Percentiles rank a stretch among this genome's conserved stretches.
Evolutionary conservation across 148 eudicot species (phyloP).

Genomic region (Nepenthes gracilis): DNA sequence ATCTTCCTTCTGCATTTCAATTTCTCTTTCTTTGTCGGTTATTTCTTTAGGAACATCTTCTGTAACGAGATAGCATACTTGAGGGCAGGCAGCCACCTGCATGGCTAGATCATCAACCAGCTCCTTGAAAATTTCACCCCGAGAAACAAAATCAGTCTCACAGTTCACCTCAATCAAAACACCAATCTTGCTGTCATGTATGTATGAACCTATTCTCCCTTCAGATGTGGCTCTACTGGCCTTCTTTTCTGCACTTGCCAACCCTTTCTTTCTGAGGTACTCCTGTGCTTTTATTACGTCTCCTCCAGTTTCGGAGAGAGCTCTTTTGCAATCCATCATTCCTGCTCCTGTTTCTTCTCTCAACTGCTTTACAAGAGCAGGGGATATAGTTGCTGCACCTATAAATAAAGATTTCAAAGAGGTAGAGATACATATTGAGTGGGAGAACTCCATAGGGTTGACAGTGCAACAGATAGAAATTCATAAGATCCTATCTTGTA

Average conservation of each 20-base stretch:
- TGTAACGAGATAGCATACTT: constrained; percentile 54
- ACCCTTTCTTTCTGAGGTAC: constrained; percentile 87
- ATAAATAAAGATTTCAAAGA: background rate
- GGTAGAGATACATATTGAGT: background rate
- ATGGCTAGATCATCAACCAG: constrained; percentile 89
- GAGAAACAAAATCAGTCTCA: constrained; percentile 92
- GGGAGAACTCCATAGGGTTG: background rate
- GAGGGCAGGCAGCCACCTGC: constrained; percentile 99
- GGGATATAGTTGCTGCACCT: constrained; percentile 51
- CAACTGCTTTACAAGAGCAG: constrained; percentile 88
- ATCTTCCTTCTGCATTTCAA: constrained; percentile 95
- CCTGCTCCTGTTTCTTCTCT: constrained; percentile 94
- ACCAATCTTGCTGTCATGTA: constrained; percentile 86
- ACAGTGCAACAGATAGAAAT: too few relatives aligned
- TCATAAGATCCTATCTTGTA: too few relatives aligned
- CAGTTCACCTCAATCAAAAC: constrained; percentile 87
- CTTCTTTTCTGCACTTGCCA: constrained; percentile 93
- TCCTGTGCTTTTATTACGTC: constrained; percentile 76
- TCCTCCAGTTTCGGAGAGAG: constrained; percentile 76
- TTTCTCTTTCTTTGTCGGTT: constrained; percentile 65
- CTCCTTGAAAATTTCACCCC: constrained; percentile 84
- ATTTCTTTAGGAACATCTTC: constrained; percentile 79
- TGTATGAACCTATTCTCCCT: constrained; percentile 90
- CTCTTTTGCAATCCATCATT: constrained; percentile 99
- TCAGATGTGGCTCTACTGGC: constrained; percentile 85